phyloP scores from a whole-genome alignment of 345 rosid genomes.

The Pistacia atlantica region DNA sequence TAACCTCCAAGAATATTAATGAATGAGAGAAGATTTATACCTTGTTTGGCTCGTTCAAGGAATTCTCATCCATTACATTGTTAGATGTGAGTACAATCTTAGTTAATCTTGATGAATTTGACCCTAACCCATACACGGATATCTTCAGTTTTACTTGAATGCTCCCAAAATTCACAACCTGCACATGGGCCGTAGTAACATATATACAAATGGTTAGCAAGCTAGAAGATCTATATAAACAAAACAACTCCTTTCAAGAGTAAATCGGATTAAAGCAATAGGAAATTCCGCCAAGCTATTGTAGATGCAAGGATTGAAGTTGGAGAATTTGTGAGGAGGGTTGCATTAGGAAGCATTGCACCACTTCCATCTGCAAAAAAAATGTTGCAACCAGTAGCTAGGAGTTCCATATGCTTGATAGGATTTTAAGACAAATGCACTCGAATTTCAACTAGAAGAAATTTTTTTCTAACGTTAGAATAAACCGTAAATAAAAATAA shows the following conservation, averaged over 20 bases:
- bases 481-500: slow-evolving; percentile 1
- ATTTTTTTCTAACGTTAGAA: slow-evolving; percentile 10
- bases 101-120: slow-evolving; percentile 59
- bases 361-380: slow-evolving; percentile 47
- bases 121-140: slow-evolving; percentile 57
- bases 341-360: slow-evolving; percentile 67
- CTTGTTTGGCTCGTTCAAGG: slow-evolving; percentile 71
- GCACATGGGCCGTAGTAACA: neutral
- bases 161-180: slow-evolving; percentile 83
- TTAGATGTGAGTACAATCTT: slow-evolving; percentile 61
- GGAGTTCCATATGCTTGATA: slow-evolving; percentile 47
- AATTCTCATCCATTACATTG: slow-evolving; percentile 82
- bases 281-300: slow-evolving; percentile 44
- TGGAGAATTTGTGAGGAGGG: slow-evolving; percentile 52
- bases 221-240: neutral
- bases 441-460: slow-evolving; percentile 81
- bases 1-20: neutral
- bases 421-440: slow-evolving; percentile 86
- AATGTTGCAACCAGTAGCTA: too few species aligned
- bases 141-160: slow-evolving; percentile 47
- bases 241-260: neutral
- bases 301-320: slow-evolving; percentile 67
- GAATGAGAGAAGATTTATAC: slow-evolving; percentile 27
- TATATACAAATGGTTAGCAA: neutral
- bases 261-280: neutral